phyloP scores from a whole-genome alignment of 73 alveolate species.

The Urostyla sp. region DNA sequence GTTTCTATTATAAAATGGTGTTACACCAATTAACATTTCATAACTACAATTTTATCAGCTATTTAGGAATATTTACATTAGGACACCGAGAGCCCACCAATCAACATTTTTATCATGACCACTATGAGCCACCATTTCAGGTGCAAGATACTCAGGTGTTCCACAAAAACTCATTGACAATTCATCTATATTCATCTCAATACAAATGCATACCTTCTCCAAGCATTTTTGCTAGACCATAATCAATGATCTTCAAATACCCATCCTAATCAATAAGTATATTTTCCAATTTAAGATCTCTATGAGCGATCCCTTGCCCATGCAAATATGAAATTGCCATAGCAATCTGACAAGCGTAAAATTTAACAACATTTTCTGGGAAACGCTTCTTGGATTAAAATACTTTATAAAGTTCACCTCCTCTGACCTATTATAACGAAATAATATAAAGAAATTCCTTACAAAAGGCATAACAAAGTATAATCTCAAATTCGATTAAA shows the following conservation, averaged over 20 bases:
- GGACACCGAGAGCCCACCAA: conserved; percentile 98
- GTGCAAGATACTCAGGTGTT: conserved; percentile 97
- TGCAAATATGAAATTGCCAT: conserved; percentile 94
- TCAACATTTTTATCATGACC: conserved; percentile 94
- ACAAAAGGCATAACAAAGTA: conserved; percentile 91
- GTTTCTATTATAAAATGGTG: conserved; percentile 96
- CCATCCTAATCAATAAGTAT: conserved; percentile 93
- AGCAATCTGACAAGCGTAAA: conserved; percentile 89
- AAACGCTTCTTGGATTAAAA: conserved; percentile 80
- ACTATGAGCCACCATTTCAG: conserved; percentile 89
- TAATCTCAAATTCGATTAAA: conserved; percentile 86
- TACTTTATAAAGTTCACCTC: conserved; percentile 95
- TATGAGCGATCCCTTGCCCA: conserved; percentile 80
- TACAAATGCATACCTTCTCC: conserved; percentile 52
- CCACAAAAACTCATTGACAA: conserved; percentile 91
- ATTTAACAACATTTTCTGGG: conserved; percentile 85
- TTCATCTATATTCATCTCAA: conserved; percentile 77
- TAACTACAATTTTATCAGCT: conserved; percentile 48
- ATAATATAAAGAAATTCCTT: no score
- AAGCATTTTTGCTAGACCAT: conserved; percentile 93
- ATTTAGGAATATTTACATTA: background rate
- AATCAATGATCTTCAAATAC: conserved; percentile 84
- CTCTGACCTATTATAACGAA: no score
- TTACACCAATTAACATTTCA: conserved; percentile 94
- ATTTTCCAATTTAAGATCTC: conserved; percentile 97